These are phyloP conservation scores for Solanum lignicaule DNA, from an alignment of 257 asterid species.

Conservation along the genomic window DNA sequence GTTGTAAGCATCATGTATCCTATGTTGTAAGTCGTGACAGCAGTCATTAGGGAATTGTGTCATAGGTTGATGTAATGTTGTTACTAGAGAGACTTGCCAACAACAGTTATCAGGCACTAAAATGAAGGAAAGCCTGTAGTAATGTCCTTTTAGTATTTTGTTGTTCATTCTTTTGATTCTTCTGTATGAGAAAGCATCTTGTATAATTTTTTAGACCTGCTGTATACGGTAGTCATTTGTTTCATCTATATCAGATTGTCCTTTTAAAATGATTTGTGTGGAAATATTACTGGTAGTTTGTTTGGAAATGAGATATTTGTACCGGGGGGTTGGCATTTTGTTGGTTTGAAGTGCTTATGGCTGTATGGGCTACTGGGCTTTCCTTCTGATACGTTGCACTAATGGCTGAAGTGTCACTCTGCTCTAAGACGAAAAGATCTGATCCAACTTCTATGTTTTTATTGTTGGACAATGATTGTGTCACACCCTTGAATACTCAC, in stretches of 20 bases:
- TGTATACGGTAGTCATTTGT: not conserved
- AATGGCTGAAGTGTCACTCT: not conserved
- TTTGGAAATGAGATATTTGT: not conserved
- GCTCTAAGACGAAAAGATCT: not conserved
- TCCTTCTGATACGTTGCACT: not conserved
- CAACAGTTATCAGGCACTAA: slow-evolving; percentile 3
- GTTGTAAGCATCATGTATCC: slow-evolving; percentile 8
- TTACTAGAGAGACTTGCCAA: not conserved
- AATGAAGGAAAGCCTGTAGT: slow-evolving; percentile 8
- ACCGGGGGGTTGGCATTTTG: not conserved
- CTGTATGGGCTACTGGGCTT: not conserved
- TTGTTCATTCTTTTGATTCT: not conserved
- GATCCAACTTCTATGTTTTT: no score
- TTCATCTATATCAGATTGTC: not conserved
- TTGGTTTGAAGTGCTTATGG: not conserved
- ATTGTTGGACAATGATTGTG: no score
- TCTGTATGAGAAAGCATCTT: not conserved
- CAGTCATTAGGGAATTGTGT: slow-evolving; percentile 3
- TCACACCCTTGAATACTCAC: not conserved
- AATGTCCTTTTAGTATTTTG: not conserved
- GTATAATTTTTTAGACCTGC: not conserved
- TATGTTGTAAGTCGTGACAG: not conserved
- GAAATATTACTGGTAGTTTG: not conserved
- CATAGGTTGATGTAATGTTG: slow-evolving; percentile 9
- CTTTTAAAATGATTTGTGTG: not conserved